Conservation (phyloP, 1,284 basidiomycete genomes). For the Cystobasidium pallidum region DNA sequence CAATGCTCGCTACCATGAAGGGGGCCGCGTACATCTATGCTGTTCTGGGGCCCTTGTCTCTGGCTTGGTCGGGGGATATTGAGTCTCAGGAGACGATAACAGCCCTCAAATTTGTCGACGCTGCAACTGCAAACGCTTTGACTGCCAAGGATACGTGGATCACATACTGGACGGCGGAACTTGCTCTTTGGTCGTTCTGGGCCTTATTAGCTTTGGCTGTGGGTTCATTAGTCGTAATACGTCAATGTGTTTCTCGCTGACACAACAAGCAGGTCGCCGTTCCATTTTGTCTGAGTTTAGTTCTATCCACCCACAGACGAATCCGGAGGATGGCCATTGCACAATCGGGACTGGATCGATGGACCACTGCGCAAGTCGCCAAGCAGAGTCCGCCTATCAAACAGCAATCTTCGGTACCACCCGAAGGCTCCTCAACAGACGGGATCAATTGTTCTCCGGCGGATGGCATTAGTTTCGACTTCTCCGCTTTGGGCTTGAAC, state of each 20-base stretch:
- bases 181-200: conserved; percentile 13
- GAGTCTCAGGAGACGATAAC: neutral
- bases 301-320: conserved; percentile 22
- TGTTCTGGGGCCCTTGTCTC: neutral
- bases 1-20: conserved; percentile 25
- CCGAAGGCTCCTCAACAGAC: neutral
- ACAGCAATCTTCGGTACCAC: neutral
- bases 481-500: neutral
- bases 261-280: conserved; percentile 20
- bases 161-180: neutral
- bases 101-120: neutral
- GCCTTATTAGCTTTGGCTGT: conserved; percentile 4
- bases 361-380: neutral
- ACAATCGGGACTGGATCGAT: conserved; percentile 7
- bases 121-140: neutral
- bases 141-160: neutral
- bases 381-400: conserved; percentile 1
- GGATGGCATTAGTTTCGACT: neutral
- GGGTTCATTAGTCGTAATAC: neutral
- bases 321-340: conserved; percentile 29
- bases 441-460: neutral
- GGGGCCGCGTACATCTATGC: neutral
- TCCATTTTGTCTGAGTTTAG: conserved; percentile 28
- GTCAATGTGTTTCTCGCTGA: no score
- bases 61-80: neutral